A percentile compares a stretch with the other conserved stretches of the same genome.
Conservation (phyloP, 148 eudicot genomes). For the Persicaria maculosa region DNA sequence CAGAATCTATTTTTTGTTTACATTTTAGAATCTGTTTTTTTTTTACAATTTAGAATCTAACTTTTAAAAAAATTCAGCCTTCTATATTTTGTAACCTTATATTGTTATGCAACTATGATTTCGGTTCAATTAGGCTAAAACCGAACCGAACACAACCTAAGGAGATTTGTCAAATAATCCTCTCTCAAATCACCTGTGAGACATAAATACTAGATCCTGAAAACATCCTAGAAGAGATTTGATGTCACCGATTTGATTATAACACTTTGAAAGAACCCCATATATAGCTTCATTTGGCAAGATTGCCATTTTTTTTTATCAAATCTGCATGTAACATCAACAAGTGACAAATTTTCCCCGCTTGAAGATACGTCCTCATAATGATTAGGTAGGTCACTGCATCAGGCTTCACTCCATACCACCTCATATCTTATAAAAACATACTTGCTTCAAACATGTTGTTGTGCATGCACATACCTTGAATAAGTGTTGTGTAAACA, state of each 20-base stretch:
- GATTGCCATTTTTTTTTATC: slow-evolving; percentile 60
- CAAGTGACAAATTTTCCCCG: slow-evolving; percentile 33
- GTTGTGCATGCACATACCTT: slow-evolving; percentile 55
- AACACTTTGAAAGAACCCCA: slow-evolving; percentile 31
- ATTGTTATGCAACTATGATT: no score
- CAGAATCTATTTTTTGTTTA: no score
- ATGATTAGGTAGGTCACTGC: slow-evolving; percentile 36
- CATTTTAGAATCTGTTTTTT: no score
- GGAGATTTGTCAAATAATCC: not conserved
- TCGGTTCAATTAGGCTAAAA: no score
- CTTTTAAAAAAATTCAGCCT: no score
- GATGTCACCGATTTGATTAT: slow-evolving; percentile 32
- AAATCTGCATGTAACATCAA: slow-evolving; percentile 80
- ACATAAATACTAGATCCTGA: slow-evolving; percentile 24
- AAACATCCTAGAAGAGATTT: slow-evolving; percentile 33
- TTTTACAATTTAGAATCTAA: no score
- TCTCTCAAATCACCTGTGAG: not conserved
- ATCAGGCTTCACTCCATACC: slow-evolving; percentile 46
- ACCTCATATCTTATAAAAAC: slow-evolving; percentile 56
- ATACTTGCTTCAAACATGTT: slow-evolving; percentile 50
- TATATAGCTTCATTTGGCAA: slow-evolving; percentile 31
- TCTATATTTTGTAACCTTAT: no score
- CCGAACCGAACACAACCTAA: no score
- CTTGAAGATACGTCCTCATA: slow-evolving; percentile 32
- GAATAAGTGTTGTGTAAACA: slow-evolving; percentile 60